Evolutionary conservation across 2,329 filamentous ascomycete species (phyloP).

Genomic region (Fusarium citri): DNA sequence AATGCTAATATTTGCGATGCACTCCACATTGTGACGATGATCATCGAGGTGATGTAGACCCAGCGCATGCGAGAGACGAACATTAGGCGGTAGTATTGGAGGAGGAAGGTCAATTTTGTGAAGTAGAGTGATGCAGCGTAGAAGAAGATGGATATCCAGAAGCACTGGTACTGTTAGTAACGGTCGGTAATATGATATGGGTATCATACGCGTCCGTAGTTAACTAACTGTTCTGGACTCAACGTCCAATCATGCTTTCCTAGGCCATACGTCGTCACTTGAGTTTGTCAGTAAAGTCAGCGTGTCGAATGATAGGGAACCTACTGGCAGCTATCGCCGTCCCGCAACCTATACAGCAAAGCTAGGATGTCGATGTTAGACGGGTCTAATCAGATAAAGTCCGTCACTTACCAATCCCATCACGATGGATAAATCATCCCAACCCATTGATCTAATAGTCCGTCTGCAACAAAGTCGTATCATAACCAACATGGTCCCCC

Average conservation of each 20-base stretch:
- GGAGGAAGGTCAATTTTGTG: slow-evolving; percentile 31
- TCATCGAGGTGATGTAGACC: not conserved
- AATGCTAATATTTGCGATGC: not conserved
- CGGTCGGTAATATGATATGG: fast-evolving
- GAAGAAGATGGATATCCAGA: slow-evolving; percentile 37
- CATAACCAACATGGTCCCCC: slow-evolving; percentile 14
- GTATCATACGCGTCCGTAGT: slow-evolving; percentile 6
- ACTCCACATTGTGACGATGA: slow-evolving; percentile 4
- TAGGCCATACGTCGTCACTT: slow-evolving; percentile 40
- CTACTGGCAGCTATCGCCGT: slow-evolving; percentile 22
- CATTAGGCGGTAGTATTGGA: slow-evolving; percentile 39
- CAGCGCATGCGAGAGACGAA: slow-evolving; percentile 21
- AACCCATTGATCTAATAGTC: not conserved
- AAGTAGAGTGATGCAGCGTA: slow-evolving; percentile 12
- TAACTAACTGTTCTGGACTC: not conserved
- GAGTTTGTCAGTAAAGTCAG: not conserved
- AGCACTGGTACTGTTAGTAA: slow-evolving; percentile 6
- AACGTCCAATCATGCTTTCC: slow-evolving; percentile 32
- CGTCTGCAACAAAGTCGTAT: slow-evolving; percentile 31
- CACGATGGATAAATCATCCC: slow-evolving; percentile 22
- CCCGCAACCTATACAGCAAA: slow-evolving; percentile 18
- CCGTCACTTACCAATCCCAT: slow-evolving; percentile 24
- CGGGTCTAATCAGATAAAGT: too few species aligned
- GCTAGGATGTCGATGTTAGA: not conserved
- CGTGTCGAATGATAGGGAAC: fast-evolving